phyloP scores from a whole-genome alignment of 2,329 filamentous ascomycete species.

The Apiospora malaysiana region DNA sequence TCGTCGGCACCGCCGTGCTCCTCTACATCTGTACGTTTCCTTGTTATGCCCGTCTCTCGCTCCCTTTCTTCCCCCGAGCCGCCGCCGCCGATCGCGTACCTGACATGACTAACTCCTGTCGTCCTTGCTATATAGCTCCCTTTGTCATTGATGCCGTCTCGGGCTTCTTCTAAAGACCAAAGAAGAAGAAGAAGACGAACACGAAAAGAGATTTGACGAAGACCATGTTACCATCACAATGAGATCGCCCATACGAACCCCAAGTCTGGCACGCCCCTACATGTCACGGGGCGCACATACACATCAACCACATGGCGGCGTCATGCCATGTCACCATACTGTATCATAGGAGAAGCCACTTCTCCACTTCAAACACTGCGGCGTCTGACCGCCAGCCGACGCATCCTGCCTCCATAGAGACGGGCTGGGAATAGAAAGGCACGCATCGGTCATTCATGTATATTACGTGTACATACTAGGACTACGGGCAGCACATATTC shows the following conservation, averaged over 20 bases:
- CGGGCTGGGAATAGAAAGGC: background rate
- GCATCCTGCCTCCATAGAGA: background rate
- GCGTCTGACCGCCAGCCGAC: background rate
- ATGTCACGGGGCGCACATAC: background rate
- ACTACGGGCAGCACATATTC: background rate
- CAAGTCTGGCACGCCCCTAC: background rate
- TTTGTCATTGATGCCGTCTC: constrained; percentile 62
- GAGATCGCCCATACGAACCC: background rate
- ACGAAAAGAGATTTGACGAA: too few relatives aligned
- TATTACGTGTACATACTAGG: constrained; percentile 7
- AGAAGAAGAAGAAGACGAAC: background rate
- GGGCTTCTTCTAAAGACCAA: constrained; percentile 40
- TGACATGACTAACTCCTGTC: background rate
- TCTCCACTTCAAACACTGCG: constrained; percentile 4
- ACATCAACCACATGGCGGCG: background rate
- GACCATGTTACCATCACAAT: background rate
- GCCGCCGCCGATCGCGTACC: background rate
- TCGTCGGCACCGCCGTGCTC: constrained; percentile 67
- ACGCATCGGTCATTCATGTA: constrained; percentile 5
- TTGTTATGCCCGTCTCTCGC: background rate
- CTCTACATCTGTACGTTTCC: constrained; percentile 77
- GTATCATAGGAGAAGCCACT: constrained; percentile 4
- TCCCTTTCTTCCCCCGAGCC: background rate
- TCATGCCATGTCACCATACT: background rate
- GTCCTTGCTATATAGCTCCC: constrained; percentile 50